These are phyloP conservation scores for Capsella rubella DNA, from an alignment of 441 rosid species.

Conservation along the genomic window DNA sequence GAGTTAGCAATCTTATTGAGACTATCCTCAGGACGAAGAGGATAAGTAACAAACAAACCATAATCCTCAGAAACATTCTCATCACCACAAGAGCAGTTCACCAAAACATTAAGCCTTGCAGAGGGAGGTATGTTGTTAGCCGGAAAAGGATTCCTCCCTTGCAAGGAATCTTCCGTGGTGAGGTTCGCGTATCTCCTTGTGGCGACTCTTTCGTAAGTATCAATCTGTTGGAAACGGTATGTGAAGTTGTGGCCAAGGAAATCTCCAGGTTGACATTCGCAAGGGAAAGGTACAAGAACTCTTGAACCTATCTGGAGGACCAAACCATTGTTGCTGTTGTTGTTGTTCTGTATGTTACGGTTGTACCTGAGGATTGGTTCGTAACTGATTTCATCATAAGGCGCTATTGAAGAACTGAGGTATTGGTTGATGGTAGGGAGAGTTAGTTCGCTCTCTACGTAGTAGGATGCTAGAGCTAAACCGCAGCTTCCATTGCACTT, in stretches of 20 bases:
- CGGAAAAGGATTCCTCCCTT: constrained; percentile 29
- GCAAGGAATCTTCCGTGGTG: constrained; percentile 33
- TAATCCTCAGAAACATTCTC: constrained; percentile 43
- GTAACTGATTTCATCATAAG: constrained; percentile 24
- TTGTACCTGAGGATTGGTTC: constrained; percentile 46
- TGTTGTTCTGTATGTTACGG: constrained; percentile 18
- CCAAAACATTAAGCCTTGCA: constrained; percentile 36
- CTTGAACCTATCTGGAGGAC: constrained; percentile 32
- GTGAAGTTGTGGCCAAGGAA: constrained; percentile 47
- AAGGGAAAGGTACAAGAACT: constrained; percentile 49
- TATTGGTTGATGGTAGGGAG: constrained; percentile 51
- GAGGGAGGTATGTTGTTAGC: constrained; percentile 32
- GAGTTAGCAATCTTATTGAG: constrained; percentile 43
- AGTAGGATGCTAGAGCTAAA: constrained; percentile 54
- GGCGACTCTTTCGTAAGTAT: constrained; percentile 24
- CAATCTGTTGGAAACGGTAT: neutral
- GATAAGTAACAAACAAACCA: constrained; percentile 49
- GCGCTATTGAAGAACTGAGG: constrained; percentile 39
- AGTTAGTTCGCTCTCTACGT: constrained; percentile 43
- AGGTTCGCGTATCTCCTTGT: constrained; percentile 37
- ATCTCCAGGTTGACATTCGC: constrained; percentile 42
- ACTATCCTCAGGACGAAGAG: constrained; percentile 47
- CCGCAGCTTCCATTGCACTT: constrained; percentile 48
- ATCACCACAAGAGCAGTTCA: constrained; percentile 51
- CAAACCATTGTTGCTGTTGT: neutral